These are phyloP conservation scores for Aspergillus sclerotioniger DNA, from an alignment of 495 filamentous ascomycete genomes.

Conservation along the genomic window DNA sequence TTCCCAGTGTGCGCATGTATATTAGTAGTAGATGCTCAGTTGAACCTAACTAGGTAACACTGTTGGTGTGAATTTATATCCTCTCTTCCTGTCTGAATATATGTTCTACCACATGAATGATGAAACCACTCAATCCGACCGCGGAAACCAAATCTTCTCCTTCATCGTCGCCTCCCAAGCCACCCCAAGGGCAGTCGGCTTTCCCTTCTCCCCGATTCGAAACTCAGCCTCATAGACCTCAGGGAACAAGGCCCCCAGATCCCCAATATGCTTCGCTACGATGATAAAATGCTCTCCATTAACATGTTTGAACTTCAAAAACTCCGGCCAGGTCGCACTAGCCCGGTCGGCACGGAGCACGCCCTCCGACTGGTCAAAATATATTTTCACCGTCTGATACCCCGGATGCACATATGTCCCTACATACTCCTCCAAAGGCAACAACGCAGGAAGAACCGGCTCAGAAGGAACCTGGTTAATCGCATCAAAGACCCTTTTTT, in stretches of 20 bases:
- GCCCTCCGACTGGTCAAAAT: background rate
- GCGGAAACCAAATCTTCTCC: background rate
- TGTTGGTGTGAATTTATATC: background rate
- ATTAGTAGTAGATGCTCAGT: background rate
- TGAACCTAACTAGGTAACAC: background rate
- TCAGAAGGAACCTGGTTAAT: background rate
- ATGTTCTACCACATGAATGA: too few species aligned
- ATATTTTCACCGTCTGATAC: background rate
- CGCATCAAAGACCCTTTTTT: background rate
- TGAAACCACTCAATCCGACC: background rate
- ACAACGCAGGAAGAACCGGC: background rate
- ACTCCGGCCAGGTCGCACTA: background rate
- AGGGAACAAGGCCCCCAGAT: background rate
- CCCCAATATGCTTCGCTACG: background rate
- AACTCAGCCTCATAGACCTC: background rate
- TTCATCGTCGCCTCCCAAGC: background rate
- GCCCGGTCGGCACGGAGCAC: background rate
- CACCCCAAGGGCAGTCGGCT: background rate
- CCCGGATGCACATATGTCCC: background rate
- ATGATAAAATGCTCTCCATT: background rate
- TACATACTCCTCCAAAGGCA: background rate
- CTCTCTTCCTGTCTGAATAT: too few species aligned
- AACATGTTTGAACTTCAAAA: background rate
- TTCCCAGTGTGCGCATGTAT: background rate
- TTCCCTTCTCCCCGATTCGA: background rate